Evolutionary conservation across 2,329 filamentous ascomycete species (phyloP), one percentile per base, ranked within the genome.

Genomic region (Penicillium sp.): DNA sequence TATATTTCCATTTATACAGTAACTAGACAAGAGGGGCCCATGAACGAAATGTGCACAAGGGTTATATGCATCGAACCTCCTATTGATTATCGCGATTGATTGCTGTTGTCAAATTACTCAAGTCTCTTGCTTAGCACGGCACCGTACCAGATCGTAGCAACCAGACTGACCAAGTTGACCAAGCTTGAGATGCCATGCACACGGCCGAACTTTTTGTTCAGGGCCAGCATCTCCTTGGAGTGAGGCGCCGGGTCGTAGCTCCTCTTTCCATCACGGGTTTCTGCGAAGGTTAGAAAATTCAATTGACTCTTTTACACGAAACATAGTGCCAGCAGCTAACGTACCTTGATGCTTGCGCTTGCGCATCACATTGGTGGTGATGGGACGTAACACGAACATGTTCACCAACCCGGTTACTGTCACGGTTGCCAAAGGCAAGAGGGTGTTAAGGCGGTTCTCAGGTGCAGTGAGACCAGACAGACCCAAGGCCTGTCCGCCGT

Each of bases 201-300:
- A 54, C 79, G 79, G 15, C 80, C 81, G 68, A 97, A 97, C 55
- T 75, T 77, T 71, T 82, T 86, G 75, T 91, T 95, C 60, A 95
- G 69, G 8, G 75, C 76, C 59, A 81, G 69, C 90, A 97, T 96
- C 72, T 91, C 87, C 59, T 83, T 77, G 5, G 86, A 93, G 62
- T 95, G 87, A 34, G 88, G 87, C 1, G 83, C 78, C 45, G 80
- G 73, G 56, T 95, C 88, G 62, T 85, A 87, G 69, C 83, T 87
- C 66, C 85, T 87, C 77, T 95, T 96, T 48, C 88, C 88, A 65
- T 96, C 91, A 61, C 84, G 82, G 54, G 85, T 88, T 75, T 91
- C 90, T 78, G 35, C 5, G 15, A 40, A n/a, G n/a, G 38, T 57
- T 37, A 58, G 53, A 22, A 43, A 24, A 19, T n/a, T 22, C 28